Evolutionary conservation across 1,284 basidiomycete genomes (phyloP).

Genomic region (Porodaedalea pini): DNA sequence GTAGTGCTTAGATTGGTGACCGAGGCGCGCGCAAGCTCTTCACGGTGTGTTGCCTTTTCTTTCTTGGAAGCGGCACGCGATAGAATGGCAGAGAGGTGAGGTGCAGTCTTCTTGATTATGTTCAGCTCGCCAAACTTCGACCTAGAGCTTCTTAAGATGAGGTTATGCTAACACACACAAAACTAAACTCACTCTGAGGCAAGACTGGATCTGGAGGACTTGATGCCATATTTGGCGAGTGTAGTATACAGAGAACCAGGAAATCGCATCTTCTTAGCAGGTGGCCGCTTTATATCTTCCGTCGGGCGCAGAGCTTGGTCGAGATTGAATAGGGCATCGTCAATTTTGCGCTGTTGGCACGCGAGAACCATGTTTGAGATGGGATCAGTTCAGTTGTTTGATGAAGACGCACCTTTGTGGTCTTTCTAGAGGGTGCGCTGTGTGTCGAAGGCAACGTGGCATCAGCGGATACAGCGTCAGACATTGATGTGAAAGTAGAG

Average conservation of each 20-base stretch:
- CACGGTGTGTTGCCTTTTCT: conserved; percentile 48
- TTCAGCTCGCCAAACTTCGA: conserved; percentile 27
- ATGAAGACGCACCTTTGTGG: conserved; percentile 30
- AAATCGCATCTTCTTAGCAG: conserved; percentile 16
- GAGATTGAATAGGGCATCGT: conserved; percentile 64
- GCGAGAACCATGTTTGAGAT: background rate
- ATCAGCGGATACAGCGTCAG: background rate
- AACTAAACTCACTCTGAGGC: conserved; percentile 5
- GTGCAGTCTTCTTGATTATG: conserved; percentile 50
- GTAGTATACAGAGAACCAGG: conserved; percentile 61
- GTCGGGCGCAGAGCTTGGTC: conserved; percentile 33
- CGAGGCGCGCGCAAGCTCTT: conserved; percentile 25
- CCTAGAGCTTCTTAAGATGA: conserved; percentile 22
- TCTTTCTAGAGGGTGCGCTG: conserved; percentile 3
- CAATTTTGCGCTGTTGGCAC: conserved; percentile 58
- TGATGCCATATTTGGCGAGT: conserved; percentile 70
- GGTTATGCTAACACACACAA: background rate
- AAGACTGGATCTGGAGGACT: conserved; percentile 28
- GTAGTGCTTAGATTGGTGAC: conserved; percentile 23
- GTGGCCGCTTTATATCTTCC: conserved; percentile 44
- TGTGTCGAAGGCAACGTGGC: background rate
- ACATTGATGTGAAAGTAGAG: conserved; percentile 5
- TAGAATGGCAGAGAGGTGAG: conserved; percentile 64
- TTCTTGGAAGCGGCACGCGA: conserved; percentile 56
- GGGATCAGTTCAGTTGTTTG: background rate